A percentile compares a stretch with the other conserved stretches of the same genome.
phyloP scores from a whole-genome alignment of 345 rosid species.

The Citrus sinensis region DVS_A1.0 CM039164.1:15828501-15829000 shows the following conservation, averaged over 20 bases:
- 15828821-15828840: background rate
- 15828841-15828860: background rate
- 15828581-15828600: background rate
- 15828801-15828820: background rate
- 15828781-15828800: background rate
- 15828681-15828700: background rate
- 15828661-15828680: background rate
- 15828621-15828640: background rate
- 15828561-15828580: background rate
- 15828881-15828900: conserved; percentile 55
- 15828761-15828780: background rate
- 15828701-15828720: background rate
- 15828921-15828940: conserved; percentile 65
- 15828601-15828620: background rate
- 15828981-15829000: conserved; percentile 92
- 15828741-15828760: background rate
- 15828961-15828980: conserved; percentile 97
- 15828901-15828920: conserved; percentile 65
- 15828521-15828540: no score
- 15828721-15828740: background rate
- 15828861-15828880: background rate
- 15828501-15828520: background rate
- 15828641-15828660: background rate
- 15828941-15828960: conserved; percentile 48
- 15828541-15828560: background rate